Conservation (phyloP, 2,329 filamentous ascomycete species). For the Cephalotrichum gorgonifer region DNA sequence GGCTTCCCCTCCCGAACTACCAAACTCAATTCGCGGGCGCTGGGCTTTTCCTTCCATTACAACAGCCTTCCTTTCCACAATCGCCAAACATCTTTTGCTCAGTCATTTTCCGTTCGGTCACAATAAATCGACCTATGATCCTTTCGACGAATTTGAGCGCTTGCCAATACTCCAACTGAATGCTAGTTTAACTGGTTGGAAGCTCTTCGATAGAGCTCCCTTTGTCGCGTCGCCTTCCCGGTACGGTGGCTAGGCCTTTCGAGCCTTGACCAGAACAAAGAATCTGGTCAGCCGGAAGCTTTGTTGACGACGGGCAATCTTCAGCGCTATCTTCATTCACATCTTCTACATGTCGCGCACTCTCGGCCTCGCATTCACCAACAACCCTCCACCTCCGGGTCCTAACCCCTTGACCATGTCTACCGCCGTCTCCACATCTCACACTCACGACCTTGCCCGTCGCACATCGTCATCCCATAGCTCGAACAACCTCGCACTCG, state of each 20-base stretch:
- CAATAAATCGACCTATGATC: not conserved
- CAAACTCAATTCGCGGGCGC: not conserved
- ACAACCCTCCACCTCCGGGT: not conserved
- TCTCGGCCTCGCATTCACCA: not conserved
- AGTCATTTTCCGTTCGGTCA: not conserved
- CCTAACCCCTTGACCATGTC: conserved; percentile 5
- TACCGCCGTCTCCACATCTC: conserved; percentile 52
- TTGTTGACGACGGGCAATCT: not conserved
- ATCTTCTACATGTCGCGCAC: not conserved
- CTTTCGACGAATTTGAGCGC: not conserved
- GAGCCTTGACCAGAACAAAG: conserved; percentile 1
- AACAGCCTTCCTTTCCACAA: not conserved
- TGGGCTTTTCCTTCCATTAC: conserved; percentile 2
- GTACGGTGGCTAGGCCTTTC: conserved; percentile 12
- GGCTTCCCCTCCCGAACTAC: not conserved
- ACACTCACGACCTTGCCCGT: conserved; percentile 62
- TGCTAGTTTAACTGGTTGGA: conserved; percentile 11
- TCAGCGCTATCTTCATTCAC: not conserved
- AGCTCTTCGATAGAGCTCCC: conserved; percentile 25
- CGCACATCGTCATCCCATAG: conserved; percentile 50
- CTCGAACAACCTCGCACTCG: conserved; percentile 52
- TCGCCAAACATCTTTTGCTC: not conserved
- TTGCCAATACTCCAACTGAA: conserved; percentile 1
- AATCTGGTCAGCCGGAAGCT: not conserved
- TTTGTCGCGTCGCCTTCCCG: conserved; percentile 14